Base-by-base conservation (phyloP, 805 yeast species). In the Scheffersomyces lignosus region DNA sequence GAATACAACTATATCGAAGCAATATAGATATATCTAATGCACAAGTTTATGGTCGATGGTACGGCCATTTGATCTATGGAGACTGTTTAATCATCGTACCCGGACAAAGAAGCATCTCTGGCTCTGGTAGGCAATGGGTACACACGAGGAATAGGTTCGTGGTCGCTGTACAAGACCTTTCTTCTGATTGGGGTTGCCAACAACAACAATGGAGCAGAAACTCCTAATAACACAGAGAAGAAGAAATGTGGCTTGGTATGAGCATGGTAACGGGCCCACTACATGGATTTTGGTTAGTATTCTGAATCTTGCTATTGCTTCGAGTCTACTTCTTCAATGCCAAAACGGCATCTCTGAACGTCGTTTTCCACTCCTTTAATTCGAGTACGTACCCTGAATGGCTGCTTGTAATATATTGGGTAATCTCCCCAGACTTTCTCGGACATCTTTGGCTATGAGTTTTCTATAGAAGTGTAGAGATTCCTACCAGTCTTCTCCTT, bases 191-290 rank as follows among this genome's bases (percentile, higher is more conserved):
- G 88, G 29, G 88, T 73, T 36, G 75, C 73, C 20, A 72, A 67
- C 25, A 84, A 70, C 38, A 83, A 74, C 4, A 79, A 60, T 9
- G 93, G 91, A 4, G 86, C 88, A 33, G 81, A 57, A 28, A 78
- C 55, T 5, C 89, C 95, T 52, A 85, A 70, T 25, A 71, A 70
- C 15, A 78, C 73, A 18, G 88, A 70, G 54, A 73, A 80, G 57
- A 84, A 81, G 45, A 83, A 68, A 62, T 84, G 87, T 28, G 95
- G 95, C 56, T 80, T 78, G 48, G 77, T 77, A 64, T 84, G 83
- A 16, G 90, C 85, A 49, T 80, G 81, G 64, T 78, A 84, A 58
- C 90, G 82, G 47, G 73, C 60, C 86, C 86, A 81, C 84, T 79
- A 45, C n/a, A 40, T 10, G 18, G 14, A 13, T 33, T n/a, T n/a